Evolutionary conservation across 495 filamentous ascomycete genomes (phyloP), one percentile per base, ranked within the genome.

Genomic region (Talaromyces stipitatus): DNA sequence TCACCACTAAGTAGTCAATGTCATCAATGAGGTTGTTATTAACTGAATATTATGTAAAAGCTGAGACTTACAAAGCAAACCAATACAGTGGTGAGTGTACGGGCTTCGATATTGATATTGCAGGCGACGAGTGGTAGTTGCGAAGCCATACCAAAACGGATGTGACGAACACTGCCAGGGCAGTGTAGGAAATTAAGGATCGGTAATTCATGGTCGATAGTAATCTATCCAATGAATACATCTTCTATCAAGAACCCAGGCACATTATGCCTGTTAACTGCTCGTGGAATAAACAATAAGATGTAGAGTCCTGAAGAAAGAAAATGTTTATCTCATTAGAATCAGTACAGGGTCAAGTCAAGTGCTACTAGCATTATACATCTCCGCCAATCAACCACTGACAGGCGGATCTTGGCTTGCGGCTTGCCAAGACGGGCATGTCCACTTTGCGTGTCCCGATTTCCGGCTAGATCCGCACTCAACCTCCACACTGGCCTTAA

Each of bases 361-460:
- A 36, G 32, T 36, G 32, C n/a, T n/a, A n/a, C n/a, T n/a, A n/a
- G n/a, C n/a, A n/a, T n/a, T 45, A 6, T 50, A 28, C 22, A 58
- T 16, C 22, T 28, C n/a, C 50, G 24, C 2, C 50, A n/a, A n/a
- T n/a, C n/a, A n/a, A n/a, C n/a, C n/a, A n/a, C n/a, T n/a, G n/a
- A n/a, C n/a, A n/a, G n/a, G n/a, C n/a, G n/a, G n/a, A n/a, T 53
- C 26, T 16, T 30, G 26, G 22, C 24, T 18, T 46, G n/a, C 30
- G 7, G 26, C 41, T 26, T 32, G 29, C 33, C 45, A 3, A 30
- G 28, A 41, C n/a, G 28, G 4, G 87, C 86, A 63, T 89, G 89
- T 20, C 86, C 86, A n/a, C n/a, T n/a, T n/a, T n/a, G n/a, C n/a
- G n/a, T n/a, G n/a, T n/a, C n/a, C n/a, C n/a, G n/a, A n/a, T n/a